Evolutionary conservation across 495 filamentous ascomycete genomes (phyloP), one percentile per base, ranked within the genome.

Genomic region (Sordaria brevicollis): DNA sequence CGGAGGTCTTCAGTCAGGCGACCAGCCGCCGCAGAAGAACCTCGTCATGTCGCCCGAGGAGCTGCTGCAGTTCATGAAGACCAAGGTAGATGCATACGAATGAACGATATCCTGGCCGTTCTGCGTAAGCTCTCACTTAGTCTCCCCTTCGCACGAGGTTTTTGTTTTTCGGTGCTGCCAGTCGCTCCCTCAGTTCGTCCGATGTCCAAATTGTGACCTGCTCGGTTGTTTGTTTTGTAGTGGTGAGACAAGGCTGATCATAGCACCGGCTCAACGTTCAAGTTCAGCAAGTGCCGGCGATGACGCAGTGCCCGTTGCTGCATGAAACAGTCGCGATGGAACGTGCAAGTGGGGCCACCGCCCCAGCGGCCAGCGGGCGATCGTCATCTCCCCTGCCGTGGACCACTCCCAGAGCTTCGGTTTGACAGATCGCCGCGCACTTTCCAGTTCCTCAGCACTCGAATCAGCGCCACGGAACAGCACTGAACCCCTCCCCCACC

Each of bases 61-160:
- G 31, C 70, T 83, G 65, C 70, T 77, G 21, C 68, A 67, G 8
- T 74, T 76, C 57, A 79, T 84, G 66, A 74, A 75, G 70, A 67
- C 38, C n/a, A 79, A 76, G 70, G 76, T 74, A 25, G 74, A 76
- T 39, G 67, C 73, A 39, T 82, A 81, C 68, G 70, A 78, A 69
- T 82, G 49, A 62, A 31, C 49, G 49, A 62, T 31, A 31, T 31
- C 49, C 49, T 62, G 13, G n/a, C 87, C 89, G 74, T 94, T 94
- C 77, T 95, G 92, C 94, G 49, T 62, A 31, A 62, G 49, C 49
- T 62, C 21, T 15, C 49, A 57, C 85, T 94, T 95, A 76, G 94
- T 90, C 70, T 91, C 87, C 68, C 91, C 8, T 89, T 91, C 70
- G 94, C 82, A 35, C 92, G 88, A 21, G 91, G 90, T 73, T 89